Conservation (phyloP, 495 filamentous ascomycete genomes). For the Pseudevernia furfuracea region DNA sequence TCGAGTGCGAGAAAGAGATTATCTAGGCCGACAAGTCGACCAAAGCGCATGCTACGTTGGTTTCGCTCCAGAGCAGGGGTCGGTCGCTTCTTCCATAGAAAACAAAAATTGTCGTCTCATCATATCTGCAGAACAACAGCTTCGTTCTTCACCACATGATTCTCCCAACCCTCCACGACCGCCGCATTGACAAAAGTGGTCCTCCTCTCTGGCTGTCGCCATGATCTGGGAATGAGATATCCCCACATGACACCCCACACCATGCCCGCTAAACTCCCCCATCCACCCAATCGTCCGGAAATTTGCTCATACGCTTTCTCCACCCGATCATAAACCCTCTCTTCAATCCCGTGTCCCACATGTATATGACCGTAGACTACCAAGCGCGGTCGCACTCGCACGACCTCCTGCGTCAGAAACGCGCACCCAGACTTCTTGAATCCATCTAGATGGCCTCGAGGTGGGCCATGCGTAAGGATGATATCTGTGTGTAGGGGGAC, state of each 20-base stretch:
- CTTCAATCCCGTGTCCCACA: not conserved
- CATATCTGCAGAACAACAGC: slow-evolving; percentile 4
- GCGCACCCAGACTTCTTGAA: slow-evolving; percentile 58
- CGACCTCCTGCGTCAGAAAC: slow-evolving; percentile 63
- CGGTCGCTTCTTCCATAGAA: not conserved
- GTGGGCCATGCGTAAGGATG: slow-evolving; percentile 71
- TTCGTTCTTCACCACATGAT: slow-evolving; percentile 7
- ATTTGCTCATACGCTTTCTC: not conserved
- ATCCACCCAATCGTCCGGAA: not conserved
- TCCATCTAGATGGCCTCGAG: slow-evolving; percentile 66
- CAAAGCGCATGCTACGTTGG: not conserved
- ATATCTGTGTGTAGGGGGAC: slow-evolving; percentile 72
- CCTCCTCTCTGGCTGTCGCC: not conserved
- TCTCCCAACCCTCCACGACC: slow-evolving; percentile 11
- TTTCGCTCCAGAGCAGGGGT: not conserved
- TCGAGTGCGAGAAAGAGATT: not conserved
- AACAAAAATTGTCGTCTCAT: not conserved
- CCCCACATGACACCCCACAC: not conserved
- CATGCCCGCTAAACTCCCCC: not conserved
- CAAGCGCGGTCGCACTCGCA: slow-evolving; percentile 45
- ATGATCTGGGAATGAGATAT: not conserved
- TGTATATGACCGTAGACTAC: not conserved
- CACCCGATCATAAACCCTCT: not conserved
- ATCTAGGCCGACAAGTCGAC: not conserved
- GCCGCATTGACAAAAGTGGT: slow-evolving; percentile 16